phyloP scores from a whole-genome alignment of 768 basidiomycete genomes.

The Gloeostereum incarnatum region DNA sequence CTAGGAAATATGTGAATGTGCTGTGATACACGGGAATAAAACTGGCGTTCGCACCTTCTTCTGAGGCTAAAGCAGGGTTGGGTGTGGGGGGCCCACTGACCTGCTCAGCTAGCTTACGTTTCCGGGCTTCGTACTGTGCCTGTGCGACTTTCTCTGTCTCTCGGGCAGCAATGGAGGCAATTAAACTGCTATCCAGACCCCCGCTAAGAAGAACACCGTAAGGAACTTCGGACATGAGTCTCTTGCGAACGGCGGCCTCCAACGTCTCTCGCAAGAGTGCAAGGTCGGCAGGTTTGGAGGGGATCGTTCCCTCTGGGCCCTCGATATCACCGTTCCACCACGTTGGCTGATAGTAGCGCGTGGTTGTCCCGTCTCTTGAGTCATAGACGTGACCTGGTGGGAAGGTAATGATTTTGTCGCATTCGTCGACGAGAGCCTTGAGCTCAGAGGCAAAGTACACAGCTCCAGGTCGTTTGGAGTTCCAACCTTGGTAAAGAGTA shows the following conservation, averaged over 20 bases:
- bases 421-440: constrained; percentile 84
- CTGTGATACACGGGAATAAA: neutral
- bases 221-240: constrained; percentile 97
- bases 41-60: constrained; percentile 37
- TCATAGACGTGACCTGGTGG: constrained; percentile 97
- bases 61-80: constrained; percentile 29
- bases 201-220: constrained; percentile 95
- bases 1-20: constrained; percentile 23
- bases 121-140: constrained; percentile 66
- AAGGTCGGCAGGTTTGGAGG: constrained; percentile 54
- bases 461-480: constrained; percentile 69
- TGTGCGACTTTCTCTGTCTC: constrained; percentile 90
- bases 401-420: constrained; percentile 91
- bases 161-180: constrained; percentile 88
- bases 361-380: constrained; percentile 67
- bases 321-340: constrained; percentile 88
- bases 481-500: constrained; percentile 97
- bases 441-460: constrained; percentile 95
- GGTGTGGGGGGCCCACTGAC: constrained; percentile 53
- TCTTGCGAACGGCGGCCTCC: constrained; percentile 88
- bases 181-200: constrained; percentile 92
- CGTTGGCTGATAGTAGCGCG: constrained; percentile 77
- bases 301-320: constrained; percentile 40
- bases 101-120: constrained; percentile 43
- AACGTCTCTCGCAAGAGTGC: constrained; percentile 69